A percentile compares a stretch with the other conserved stretches of the same genome.
phyloP scores from a whole-genome alignment of 108 stramenopile genomes.

The Nitzschia palea region DNA sequence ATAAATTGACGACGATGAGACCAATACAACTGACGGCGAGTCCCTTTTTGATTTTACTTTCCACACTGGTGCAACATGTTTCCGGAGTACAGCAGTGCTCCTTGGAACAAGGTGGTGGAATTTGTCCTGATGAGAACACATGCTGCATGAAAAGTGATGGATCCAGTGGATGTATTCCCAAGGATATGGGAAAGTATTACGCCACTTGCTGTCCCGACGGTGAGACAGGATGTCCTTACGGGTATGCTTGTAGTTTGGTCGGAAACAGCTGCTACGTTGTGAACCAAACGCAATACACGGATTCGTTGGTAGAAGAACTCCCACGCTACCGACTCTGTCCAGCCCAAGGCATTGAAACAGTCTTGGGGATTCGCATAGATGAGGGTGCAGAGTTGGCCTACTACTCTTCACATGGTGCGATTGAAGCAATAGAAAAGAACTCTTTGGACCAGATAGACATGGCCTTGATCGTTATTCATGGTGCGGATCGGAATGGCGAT shows the following conservation, averaged over 20 bases:
- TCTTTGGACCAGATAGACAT: conserved; percentile 7
- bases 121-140: conserved; percentile 46
- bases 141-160: conserved; percentile 29
- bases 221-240: conserved; percentile 37
- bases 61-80: too few relatives aligned
- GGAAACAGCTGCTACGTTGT: neutral
- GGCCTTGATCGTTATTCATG: conserved; percentile 64
- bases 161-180: conserved; percentile 42
- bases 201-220: conserved; percentile 46
- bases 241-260: conserved; percentile 24
- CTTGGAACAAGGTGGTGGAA: conserved; percentile 14
- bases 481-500: conserved; percentile 63
- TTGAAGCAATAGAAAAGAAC: neutral
- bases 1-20: too few relatives aligned
- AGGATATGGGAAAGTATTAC: conserved; percentile 38
- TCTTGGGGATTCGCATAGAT: conserved; percentile 21
- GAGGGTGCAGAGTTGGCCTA: conserved; percentile 25
- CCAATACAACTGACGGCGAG: too few relatives aligned
- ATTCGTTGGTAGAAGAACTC: conserved; percentile 37
- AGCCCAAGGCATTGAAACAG: neutral
- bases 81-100: conserved; percentile 1
- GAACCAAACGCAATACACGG: neutral
- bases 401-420: conserved; percentile 43
- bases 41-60: too few relatives aligned
- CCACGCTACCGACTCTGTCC: conserved; percentile 45